Conservation (phyloP, 306 rosid species). For the Castanea crenata region DNA sequence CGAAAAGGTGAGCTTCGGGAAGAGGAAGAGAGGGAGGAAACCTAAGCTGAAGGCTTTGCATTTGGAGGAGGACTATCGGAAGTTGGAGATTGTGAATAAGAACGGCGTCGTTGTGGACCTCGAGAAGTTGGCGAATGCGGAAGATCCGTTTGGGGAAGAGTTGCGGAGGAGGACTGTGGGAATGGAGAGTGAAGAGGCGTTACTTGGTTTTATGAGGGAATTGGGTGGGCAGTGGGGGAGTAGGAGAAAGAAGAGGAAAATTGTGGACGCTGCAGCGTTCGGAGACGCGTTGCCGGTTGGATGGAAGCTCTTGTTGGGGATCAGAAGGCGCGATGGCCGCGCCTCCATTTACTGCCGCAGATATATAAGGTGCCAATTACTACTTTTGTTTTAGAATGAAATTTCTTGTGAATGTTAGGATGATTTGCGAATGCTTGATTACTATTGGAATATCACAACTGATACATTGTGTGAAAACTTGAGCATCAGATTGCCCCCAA, state of each 20-base stretch:
- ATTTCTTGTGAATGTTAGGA: no score
- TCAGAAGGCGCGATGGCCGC: slow-evolving; percentile 77
- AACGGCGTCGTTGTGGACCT: slow-evolving; percentile 50
- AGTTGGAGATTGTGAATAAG: slow-evolving; percentile 39
- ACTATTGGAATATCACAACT: no score
- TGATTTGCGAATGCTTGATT: no score
- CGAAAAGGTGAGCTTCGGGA: slow-evolving; percentile 19
- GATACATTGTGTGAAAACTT: no score
- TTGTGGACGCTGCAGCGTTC: slow-evolving; percentile 64
- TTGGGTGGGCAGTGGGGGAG: slow-evolving; percentile 85
- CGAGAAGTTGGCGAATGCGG: slow-evolving; percentile 29
- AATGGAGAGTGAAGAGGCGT: slow-evolving; percentile 53
- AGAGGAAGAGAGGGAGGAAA: slow-evolving; percentile 81
- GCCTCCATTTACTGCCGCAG: slow-evolving; percentile 90
- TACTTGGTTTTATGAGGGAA: slow-evolving; percentile 76
- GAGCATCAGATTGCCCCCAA: no score
- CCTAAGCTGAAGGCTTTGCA: slow-evolving; percentile 50
- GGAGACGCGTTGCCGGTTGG: slow-evolving; percentile 65
- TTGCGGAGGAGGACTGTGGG: slow-evolving; percentile 61
- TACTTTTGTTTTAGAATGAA: background rate
- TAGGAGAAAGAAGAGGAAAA: slow-evolving; percentile 76
- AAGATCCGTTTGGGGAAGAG: slow-evolving; percentile 64
- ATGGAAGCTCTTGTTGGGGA: slow-evolving; percentile 79
- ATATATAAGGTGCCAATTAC: slow-evolving; percentile 55
- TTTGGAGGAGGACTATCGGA: slow-evolving; percentile 23